These are phyloP conservation scores for Quercus glauca DNA, from an alignment of 306 rosid genomes.

Conservation along the genomic window DNA sequence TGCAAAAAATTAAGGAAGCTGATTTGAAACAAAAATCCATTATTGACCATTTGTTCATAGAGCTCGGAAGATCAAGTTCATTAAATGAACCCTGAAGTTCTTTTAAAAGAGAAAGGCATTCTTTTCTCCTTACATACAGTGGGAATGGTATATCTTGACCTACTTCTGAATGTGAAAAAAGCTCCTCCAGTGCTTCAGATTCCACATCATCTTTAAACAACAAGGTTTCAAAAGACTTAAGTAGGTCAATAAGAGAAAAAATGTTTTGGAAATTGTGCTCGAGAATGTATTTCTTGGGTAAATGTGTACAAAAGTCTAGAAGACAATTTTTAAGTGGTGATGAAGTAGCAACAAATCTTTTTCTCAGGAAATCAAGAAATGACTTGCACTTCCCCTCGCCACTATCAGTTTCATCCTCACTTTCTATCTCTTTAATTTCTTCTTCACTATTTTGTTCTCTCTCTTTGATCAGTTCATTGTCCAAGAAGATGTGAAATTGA, in stretches of 20 bases:
- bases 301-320: conserved; percentile 44
- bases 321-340: conserved; percentile 33
- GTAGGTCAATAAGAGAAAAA: conserved; percentile 19
- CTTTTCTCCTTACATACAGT: conserved; percentile 34
- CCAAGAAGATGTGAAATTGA: conserved; percentile 43
- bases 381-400: conserved; percentile 22
- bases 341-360: conserved; percentile 34
- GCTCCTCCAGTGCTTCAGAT: conserved; percentile 40
- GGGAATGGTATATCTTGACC: neutral
- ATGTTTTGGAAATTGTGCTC: conserved; percentile 31
- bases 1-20: conserved; percentile 62
- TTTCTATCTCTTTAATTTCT: conserved; percentile 5
- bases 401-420: conserved; percentile 14
- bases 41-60: conserved; percentile 9
- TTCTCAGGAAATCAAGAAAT: conserved; percentile 52
- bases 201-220: conserved; percentile 32
- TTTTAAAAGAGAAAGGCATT: conserved; percentile 43
- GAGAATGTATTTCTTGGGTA: conserved; percentile 41
- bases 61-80: conserved; percentile 41
- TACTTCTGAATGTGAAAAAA: conserved; percentile 27
- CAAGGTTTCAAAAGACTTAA: conserved; percentile 37
- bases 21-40: conserved; percentile 48
- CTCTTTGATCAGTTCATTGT: conserved; percentile 36
- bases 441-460: neutral
- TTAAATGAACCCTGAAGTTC: conserved; percentile 37